A percentile compares a stretch with the other conserved stretches of the same genome.
These are phyloP conservation scores for Fraxinus xanthoxyloides DNA, from an alignment of 305 asterid species.

Conservation along the genomic window DNA sequence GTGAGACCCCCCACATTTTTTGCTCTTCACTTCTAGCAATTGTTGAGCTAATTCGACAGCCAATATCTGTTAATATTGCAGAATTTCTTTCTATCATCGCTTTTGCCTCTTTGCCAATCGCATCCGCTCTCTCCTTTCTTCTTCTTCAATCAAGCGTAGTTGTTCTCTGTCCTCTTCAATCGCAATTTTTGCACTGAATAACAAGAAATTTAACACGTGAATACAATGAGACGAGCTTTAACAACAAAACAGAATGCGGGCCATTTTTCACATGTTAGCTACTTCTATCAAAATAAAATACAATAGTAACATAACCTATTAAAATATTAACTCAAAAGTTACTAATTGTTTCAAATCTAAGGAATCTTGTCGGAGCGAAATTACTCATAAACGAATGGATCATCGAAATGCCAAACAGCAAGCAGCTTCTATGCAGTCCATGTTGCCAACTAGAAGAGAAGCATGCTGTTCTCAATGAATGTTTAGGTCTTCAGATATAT, in stretches of 20 bases:
- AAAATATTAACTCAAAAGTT: neutral
- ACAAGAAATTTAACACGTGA: neutral
- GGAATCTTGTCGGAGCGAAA: neutral
- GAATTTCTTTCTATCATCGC: neutral
- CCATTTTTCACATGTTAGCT: neutral
- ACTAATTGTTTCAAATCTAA: neutral
- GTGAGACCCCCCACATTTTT: neutral
- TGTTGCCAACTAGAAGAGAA: neutral
- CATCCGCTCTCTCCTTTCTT: slow-evolving; percentile 59
- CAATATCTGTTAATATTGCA: neutral
- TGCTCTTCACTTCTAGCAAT: neutral
- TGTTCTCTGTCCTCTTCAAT: slow-evolving; percentile 76
- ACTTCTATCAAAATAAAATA: neutral
- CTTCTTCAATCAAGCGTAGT: slow-evolving; percentile 66
- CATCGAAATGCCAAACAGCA: neutral
- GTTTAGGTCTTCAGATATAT: neutral
- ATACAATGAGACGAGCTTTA: neutral
- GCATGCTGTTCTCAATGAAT: neutral
- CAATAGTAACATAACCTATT: neutral
- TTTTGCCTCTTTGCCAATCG: slow-evolving; percentile 65
- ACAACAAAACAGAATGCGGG: neutral
- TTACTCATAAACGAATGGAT: neutral
- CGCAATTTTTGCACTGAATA: slow-evolving; percentile 60
- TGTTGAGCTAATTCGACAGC: neutral
- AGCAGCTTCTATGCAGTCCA: neutral